Conservation (phyloP, 2,329 filamentous ascomycete genomes). For the Pseudogymnoascus sp. region DNA sequence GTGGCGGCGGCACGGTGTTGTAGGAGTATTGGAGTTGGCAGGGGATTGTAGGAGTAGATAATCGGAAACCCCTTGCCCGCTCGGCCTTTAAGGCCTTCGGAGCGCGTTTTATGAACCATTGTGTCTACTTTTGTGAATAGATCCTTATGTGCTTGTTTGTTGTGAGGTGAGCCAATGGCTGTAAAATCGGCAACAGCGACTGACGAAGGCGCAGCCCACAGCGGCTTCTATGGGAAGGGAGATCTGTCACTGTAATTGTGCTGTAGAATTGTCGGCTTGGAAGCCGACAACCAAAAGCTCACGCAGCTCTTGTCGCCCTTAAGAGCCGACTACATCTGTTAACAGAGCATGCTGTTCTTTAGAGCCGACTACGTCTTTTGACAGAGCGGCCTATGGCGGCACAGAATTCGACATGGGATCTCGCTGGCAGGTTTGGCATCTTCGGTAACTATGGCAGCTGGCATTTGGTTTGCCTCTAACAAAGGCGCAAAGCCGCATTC, state of each 20-base stretch:
- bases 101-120: not conserved
- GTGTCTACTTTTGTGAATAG: not conserved
- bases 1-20: not conserved
- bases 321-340: not conserved
- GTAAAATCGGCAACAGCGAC: not conserved
- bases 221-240: not conserved
- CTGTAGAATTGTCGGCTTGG: not conserved
- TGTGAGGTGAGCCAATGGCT: not conserved
- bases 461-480: too few species aligned
- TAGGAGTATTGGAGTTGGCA: not conserved
- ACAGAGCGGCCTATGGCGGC: not conserved
- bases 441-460: too few species aligned
- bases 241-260: not conserved
- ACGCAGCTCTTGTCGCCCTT: too few species aligned
- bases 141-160: not conserved
- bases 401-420: too few species aligned
- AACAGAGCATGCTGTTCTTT: not conserved
- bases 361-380: not conserved
- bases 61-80: not conserved
- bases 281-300: not conserved
- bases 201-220: not conserved
- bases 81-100: not conserved
- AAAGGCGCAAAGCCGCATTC: too few species aligned
- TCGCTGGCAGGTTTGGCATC: too few species aligned
- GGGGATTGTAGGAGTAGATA: not conserved